phyloP scores from a whole-genome alignment of 495 filamentous ascomycete species.

The Coniosporium apollinis region DNA sequence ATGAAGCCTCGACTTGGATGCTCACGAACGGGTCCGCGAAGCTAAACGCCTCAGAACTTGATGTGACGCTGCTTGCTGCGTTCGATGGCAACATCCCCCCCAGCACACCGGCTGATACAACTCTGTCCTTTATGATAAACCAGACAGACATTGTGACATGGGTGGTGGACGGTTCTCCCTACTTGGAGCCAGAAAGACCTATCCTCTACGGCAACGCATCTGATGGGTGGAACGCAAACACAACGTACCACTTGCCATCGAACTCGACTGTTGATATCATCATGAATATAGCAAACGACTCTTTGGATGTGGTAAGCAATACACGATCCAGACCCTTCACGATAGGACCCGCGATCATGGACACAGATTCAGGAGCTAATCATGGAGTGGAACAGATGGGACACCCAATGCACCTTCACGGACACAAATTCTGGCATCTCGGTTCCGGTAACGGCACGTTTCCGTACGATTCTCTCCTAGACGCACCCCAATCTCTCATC shows the following conservation, averaged over 20 bases:
- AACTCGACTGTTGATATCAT: constrained; percentile 14
- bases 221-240: constrained; percentile 12
- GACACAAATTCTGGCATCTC: constrained; percentile 15
- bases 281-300: constrained; percentile 12
- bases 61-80: constrained; percentile 2
- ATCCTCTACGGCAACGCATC: constrained; percentile 8
- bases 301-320: constrained; percentile 10
- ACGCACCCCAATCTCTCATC: constrained; percentile 8
- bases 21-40: constrained; percentile 6
- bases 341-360: constrained; percentile 13
- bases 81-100: constrained; percentile 6
- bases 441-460: constrained; percentile 11
- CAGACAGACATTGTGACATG: constrained; percentile 12
- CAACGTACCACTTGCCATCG: constrained; percentile 10
- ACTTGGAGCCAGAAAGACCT: constrained; percentile 6
- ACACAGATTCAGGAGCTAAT: too few relatives aligned
- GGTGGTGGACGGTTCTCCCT: constrained; percentile 9
- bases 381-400: constrained; percentile 5
- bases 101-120: constrained; percentile 2
- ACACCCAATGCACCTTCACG: constrained; percentile 9
- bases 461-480: constrained; percentile 8
- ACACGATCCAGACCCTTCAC: too few relatives aligned
- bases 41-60: constrained; percentile 2
- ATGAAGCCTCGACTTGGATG: constrained; percentile 8
- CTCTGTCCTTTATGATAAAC: constrained; percentile 7